These are phyloP conservation scores for Anethum foeniculum DNA, from an alignment of 140 eudicot species.

Conservation along the genomic window DNA sequence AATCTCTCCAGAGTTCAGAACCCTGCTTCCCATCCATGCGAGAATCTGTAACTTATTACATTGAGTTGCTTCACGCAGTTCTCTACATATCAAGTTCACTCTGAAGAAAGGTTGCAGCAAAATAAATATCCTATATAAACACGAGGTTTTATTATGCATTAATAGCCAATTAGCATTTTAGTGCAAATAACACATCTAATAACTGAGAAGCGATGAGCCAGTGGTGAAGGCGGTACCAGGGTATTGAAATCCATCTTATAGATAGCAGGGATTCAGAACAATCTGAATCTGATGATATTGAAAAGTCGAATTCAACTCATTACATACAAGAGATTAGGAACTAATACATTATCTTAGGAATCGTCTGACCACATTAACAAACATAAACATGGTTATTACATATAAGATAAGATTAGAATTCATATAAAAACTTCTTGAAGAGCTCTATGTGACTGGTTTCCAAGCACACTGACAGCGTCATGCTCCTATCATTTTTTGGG, in stretches of 20 bases:
- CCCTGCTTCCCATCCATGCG: too few relatives aligned
- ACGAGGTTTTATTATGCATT: neutral
- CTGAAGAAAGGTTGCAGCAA: too few relatives aligned
- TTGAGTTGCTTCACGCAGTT: too few relatives aligned
- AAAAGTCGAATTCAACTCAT: neutral
- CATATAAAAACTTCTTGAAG: slow-evolving; percentile 36
- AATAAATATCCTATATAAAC: too few relatives aligned
- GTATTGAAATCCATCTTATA: neutral
- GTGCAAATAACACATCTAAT: neutral
- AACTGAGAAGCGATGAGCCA: neutral
- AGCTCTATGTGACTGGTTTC: slow-evolving; percentile 33
- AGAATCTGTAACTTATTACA: too few relatives aligned
- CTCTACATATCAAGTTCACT: too few relatives aligned
- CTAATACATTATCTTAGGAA: neutral
- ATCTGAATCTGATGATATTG: neutral
- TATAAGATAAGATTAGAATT: neutral
- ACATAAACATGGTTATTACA: neutral
- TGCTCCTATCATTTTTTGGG: slow-evolving; percentile 39
- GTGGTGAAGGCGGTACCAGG: neutral
- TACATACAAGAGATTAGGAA: neutral
- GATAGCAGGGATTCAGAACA: too few relatives aligned
- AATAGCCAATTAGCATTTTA: neutral
- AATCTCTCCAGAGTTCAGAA: too few relatives aligned
- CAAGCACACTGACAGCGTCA: slow-evolving; percentile 43
- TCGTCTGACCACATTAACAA: neutral